Base-by-base conservation (phyloP, 805 yeast species). In the Pichia manshurica region DNA sequence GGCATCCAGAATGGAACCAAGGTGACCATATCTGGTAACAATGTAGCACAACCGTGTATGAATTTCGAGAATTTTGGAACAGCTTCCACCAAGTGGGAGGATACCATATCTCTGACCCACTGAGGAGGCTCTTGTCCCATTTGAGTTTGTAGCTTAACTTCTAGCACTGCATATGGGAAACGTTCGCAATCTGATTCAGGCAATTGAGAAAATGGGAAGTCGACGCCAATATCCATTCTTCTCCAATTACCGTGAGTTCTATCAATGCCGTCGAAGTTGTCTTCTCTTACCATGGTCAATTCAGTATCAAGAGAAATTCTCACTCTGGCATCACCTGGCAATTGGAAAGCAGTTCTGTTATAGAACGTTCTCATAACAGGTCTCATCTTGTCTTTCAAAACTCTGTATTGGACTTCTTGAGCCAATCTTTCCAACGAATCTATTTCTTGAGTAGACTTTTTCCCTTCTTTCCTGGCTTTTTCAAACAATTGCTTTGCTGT, bases 301-400 rank as follows among this genome's bases (percentile, higher is more conserved):
- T 93, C 98, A 0, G 99, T 91, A 64, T 93, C 99, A 54, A 93
- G 80, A 39, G 99, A 93, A 55, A 95, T 93, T 74, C 99, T 89
- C 36, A 93, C 99, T 62, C 99, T 81, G 7, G 99, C 99, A 68
- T 93, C 99, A 50, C 99, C 99, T 5, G 99, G 99, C 49, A 93
- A 78, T 72, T 93, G 99, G 78, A 93, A 93, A 2, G 99, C 99
- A 33, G 99, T 93, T 74, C 99, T 85, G 69, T 90, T 89, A 70
- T 93, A 93, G 66, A 93, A 93, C 0, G 97, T 87, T 67, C 99
- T 80, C 70, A 88, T 86, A 39, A 89, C 96, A 1, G 99, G 99
- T 62, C 97, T 79, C 65, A 86, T 73, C 65, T 82, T 84, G 64
- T 83, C 83, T 63, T 86, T 86, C 56, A 93, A 68, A 53, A 88